Evolutionary conservation across 2,329 filamentous ascomycete species (phyloP).

Genomic region (Grosmannia clavigera): DNA sequence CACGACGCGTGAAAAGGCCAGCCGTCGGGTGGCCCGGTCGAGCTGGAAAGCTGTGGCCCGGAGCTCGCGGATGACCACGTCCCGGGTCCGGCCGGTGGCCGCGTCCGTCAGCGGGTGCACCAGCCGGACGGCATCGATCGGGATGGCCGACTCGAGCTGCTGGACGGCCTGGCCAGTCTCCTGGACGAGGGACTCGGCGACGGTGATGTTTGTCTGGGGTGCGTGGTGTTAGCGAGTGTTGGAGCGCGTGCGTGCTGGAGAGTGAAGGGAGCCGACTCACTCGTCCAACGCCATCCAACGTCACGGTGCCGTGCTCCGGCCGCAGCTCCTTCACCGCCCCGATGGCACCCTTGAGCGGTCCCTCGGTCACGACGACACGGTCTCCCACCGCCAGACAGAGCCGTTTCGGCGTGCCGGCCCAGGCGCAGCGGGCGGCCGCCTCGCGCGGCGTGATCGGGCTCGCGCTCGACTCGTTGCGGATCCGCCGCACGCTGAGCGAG

Average conservation of each 20-base stretch:
- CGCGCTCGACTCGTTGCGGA: conserved; percentile 4
- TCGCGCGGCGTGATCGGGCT: conserved; percentile 16
- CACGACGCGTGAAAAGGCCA: conserved; percentile 46
- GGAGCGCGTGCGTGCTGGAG: too few species aligned
- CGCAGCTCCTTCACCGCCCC: conserved; percentile 53
- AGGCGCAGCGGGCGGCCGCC: conserved; percentile 32
- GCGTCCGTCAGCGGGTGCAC: conserved; percentile 64
- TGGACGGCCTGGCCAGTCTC: conserved; percentile 27
- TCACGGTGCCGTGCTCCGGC: conserved; percentile 40
- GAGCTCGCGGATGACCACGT: conserved; percentile 67
- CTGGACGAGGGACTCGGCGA: conserved; percentile 26
- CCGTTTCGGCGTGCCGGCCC: conserved; percentile 42
- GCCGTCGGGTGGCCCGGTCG: conserved; percentile 36
- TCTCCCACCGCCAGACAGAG: conserved; percentile 58
- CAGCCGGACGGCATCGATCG: conserved; percentile 64
- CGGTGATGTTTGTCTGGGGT: conserved; percentile 24
- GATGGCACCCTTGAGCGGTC: conserved; percentile 73
- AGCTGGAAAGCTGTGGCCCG: conserved; percentile 36
- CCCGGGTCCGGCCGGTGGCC: conserved; percentile 49
- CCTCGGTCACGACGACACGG: conserved; percentile 69
- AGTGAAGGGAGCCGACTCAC: conserved; percentile 30
- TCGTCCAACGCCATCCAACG: conserved; percentile 49
- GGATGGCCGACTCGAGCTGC: conserved; percentile 42
- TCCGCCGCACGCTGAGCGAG: conserved; percentile 10
- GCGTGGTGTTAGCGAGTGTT: neutral